Percentiles rank a stretch among this genome's conserved stretches.
phyloP scores from a whole-genome alignment of 495 filamentous ascomycete genomes.

The Trichoderma parareesei region DNA sequence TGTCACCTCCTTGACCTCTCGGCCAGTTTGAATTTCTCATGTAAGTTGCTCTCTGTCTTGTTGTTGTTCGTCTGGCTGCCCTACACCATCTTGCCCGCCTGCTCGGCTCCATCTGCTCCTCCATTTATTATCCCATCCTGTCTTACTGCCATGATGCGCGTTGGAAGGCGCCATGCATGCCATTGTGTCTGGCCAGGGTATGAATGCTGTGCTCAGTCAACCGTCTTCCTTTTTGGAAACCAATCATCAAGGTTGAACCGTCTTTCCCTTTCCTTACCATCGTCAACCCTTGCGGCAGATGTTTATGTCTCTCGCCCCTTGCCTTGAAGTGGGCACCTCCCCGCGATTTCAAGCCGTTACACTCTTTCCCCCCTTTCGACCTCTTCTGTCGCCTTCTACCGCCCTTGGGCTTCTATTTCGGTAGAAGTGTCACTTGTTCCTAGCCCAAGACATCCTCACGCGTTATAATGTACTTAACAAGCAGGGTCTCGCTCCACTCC shows the following conservation, averaged over 20 bases:
- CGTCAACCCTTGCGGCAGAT: neutral
- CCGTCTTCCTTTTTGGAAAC: neutral
- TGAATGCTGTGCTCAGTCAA: neutral
- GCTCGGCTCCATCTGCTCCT: neutral
- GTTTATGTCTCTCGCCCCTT: neutral
- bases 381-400: too few relatives aligned
- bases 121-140: neutral
- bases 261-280: neutral
- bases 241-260: neutral
- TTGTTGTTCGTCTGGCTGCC: neutral
- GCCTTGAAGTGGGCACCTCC: too few relatives aligned
- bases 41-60: neutral
- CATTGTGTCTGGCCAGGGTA: neutral
- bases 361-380: too few relatives aligned
- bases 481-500: too few relatives aligned
- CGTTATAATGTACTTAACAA: too few relatives aligned
- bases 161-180: constrained; percentile 4
- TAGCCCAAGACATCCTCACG: too few relatives aligned
- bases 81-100: neutral
- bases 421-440: too few relatives aligned
- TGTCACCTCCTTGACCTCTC: constrained; percentile 1
- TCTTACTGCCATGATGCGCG: neutral
- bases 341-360: too few relatives aligned
- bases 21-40: neutral
- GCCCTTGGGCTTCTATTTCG: too few relatives aligned